Base-by-base conservation (phyloP, 1,284 basidiomycete genomes). In the Trichosporon sp. region DNA sequence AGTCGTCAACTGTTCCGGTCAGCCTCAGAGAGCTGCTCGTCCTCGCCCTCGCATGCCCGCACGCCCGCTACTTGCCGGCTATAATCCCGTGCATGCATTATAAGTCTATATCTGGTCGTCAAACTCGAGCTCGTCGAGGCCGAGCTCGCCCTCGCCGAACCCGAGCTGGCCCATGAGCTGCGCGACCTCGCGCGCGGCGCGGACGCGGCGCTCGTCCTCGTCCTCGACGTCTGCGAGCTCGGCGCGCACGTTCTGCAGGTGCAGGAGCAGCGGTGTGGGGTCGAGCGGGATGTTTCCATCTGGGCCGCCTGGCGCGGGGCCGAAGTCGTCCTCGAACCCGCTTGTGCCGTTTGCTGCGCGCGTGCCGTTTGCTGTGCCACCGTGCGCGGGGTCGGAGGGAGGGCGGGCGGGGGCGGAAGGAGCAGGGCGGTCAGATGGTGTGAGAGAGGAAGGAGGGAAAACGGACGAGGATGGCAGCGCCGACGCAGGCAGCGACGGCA, bases 261-360 rank as follows among this genome's bases (percentile, higher is more conserved):
- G 80, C 12, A 78, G 60, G 1, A 82, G 71, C 12, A 82, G 60
- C 8, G 80, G 78, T 18, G 80, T 81, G 0, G 80, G 80, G 68
- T 82, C 80, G 15, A 80, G 69, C 2, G 77, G 70, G 15, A 72
- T 29, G 12, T 27, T 8, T 21, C 13, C 13, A 12, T 58, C n/a
- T 21, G 42, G 23, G 44, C 12, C 8, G 29, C 32, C 27, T 21
- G 62, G 18, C 25, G 67, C 9, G 67, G 75, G 56, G 67, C 74
- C 69, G 65, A 70, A 81, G 68, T 81, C 76, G 70, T 79, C 78
- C 42, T 79, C 78, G 68, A 80, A 80, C 11, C 71, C 70, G 32
- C 62, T 38, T 3, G 21, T 58, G 13, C 64, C 62, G 34, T n/a
- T 35, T 8, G 2, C 15, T 18, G 8, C 27, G n/a, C 29, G 18